Evolutionary conservation across 2,329 filamentous ascomycete genomes (phyloP).

Genomic region (Colletotrichum sp.): DNA sequence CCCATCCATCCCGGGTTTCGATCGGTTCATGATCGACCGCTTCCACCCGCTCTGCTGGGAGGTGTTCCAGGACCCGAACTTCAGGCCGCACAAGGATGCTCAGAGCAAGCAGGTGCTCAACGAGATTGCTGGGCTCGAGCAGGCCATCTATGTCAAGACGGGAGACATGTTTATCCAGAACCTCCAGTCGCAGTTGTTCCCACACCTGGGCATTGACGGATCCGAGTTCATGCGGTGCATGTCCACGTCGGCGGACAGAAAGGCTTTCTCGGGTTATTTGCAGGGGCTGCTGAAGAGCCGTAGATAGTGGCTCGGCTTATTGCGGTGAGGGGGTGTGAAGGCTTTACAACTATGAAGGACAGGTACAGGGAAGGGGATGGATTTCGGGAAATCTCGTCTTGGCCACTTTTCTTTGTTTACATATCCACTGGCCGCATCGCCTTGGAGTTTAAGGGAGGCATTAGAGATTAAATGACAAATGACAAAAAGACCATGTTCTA

Average conservation of each 20-base stretch:
- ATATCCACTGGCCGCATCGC: constrained; percentile 23
- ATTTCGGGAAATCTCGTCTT: constrained; percentile 7
- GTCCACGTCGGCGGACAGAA: constrained; percentile 64
- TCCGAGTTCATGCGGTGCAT: constrained; percentile 63
- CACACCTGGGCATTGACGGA: constrained; percentile 67
- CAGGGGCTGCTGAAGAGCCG: constrained; percentile 58
- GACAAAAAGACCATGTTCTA: constrained; percentile 17
- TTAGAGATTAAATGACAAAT: constrained; percentile 22
- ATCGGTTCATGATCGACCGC: constrained; percentile 84
- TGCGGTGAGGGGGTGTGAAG: constrained; percentile 12
- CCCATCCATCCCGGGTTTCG: constrained; percentile 82
- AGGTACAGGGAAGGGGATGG: neutral
- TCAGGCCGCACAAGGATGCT: constrained; percentile 81
- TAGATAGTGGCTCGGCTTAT: constrained; percentile 15
- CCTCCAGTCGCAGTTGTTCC: constrained; percentile 67
- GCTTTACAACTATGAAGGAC: neutral
- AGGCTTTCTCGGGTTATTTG: constrained; percentile 69
- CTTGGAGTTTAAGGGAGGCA: constrained; percentile 23
- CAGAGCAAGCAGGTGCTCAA: constrained; percentile 87
- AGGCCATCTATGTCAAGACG: constrained; percentile 88
- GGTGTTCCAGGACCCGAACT: constrained; percentile 77
- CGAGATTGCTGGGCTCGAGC: constrained; percentile 87
- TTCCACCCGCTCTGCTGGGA: constrained; percentile 94
- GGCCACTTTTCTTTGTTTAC: constrained; percentile 23
- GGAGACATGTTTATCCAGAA: constrained; percentile 80